Evolutionary conservation across 2,329 filamentous ascomycete species (phyloP).

Genomic region (Diaporthe citri): DNA sequence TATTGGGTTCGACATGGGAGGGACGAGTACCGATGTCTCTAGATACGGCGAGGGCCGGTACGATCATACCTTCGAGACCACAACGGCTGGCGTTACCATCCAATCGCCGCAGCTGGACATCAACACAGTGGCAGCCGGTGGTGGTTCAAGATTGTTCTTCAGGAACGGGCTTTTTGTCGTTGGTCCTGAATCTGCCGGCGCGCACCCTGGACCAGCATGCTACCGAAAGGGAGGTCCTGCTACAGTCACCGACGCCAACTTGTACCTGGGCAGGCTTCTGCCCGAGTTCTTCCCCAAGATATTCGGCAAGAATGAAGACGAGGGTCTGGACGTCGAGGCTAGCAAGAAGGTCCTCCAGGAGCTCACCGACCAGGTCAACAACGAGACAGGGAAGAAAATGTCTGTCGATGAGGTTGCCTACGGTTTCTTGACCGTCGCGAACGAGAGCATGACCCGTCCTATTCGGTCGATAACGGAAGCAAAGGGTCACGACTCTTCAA

Average conservation of each 20-base stretch:
- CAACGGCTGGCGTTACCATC: constrained; percentile 92
- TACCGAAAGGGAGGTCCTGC: constrained; percentile 91
- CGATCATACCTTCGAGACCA: constrained; percentile 95
- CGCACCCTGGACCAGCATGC: constrained; percentile 90
- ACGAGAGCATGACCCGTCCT: constrained; percentile 91
- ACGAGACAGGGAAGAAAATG: constrained; percentile 79
- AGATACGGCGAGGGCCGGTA: constrained; percentile 87
- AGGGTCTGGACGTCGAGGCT: constrained; percentile 81
- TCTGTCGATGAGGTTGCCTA: constrained; percentile 87
- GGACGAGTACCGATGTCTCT: constrained; percentile 92
- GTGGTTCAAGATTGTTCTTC: constrained; percentile 87
- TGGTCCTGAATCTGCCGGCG: constrained; percentile 88
- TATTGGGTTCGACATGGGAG: constrained; percentile 97
- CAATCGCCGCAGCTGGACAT: constrained; percentile 94
- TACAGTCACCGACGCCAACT: constrained; percentile 93
- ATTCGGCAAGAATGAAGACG: constrained; percentile 89
- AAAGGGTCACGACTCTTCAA: constrained; percentile 90
- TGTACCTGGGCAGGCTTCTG: constrained; percentile 85
- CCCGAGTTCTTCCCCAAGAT: constrained; percentile 97
- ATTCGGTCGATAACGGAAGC: constrained; percentile 93
- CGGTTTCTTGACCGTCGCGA: constrained; percentile 90
- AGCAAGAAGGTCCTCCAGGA: constrained; percentile 82
- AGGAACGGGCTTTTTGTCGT: constrained; percentile 91
- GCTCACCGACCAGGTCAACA: constrained; percentile 82
- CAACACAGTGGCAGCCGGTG: constrained; percentile 93